phyloP scores from a whole-genome alignment of 2,329 filamentous ascomycete species.

The Helotiales sp. region DNA sequence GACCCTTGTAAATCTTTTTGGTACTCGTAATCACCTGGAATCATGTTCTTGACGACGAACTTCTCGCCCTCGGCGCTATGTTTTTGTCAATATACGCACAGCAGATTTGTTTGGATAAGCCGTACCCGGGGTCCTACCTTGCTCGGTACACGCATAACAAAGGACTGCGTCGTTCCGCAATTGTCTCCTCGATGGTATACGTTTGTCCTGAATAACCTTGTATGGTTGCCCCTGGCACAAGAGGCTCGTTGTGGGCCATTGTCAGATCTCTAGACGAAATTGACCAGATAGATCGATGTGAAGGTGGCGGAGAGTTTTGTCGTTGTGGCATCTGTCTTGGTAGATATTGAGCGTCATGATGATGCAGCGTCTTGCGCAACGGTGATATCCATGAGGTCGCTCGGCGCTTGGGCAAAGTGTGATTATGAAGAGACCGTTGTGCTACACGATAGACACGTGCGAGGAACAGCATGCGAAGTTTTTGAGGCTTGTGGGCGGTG shows the following conservation, averaged over 20 bases:
- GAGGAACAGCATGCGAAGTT: neutral
- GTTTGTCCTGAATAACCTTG: neutral
- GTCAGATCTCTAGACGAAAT: neutral
- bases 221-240: neutral
- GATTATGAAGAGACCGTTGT: neutral
- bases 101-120: neutral
- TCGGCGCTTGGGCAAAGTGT: no score
- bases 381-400: neutral
- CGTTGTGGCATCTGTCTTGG: neutral
- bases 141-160: neutral
- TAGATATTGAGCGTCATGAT: neutral
- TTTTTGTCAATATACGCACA: neutral
- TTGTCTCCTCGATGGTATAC: neutral
- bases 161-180: neutral
- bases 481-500: no score
- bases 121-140: neutral
- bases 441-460: neutral
- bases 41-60: conserved; percentile 15
- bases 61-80: conserved; percentile 6
- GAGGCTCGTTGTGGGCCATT: conserved; percentile 1
- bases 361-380: neutral
- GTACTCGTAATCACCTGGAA: conserved; percentile 5
- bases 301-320: neutral
- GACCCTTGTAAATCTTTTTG: conserved; percentile 28
- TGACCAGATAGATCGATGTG: neutral